Evolutionary conservation across 768 basidiomycete species (phyloP), one percentile per base, ranked within the genome.

Genomic region (Naganishia antarctica): DNA sequence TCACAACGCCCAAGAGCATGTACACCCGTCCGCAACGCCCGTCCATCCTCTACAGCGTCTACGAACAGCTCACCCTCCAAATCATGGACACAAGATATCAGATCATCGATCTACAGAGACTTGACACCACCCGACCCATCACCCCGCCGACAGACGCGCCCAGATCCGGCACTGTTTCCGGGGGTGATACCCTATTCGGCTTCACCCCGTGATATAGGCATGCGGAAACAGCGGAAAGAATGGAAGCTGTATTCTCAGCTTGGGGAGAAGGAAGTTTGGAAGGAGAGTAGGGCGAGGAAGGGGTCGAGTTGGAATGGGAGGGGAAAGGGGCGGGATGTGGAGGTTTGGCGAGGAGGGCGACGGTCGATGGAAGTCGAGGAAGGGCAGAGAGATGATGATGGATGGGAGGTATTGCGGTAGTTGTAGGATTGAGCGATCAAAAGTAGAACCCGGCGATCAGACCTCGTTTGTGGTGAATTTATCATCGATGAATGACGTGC

Each of bases 111-210:
- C 31, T 34, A 51, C 15, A 28, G 50, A 3, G 50, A 51, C 32
- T 21, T 51, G 15, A 51, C 31, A 1, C 50, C 50, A 2, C 15
- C 13, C 2, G 50, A 34, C 8, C 6, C 50, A 34, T n/a, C 31
- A 4, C 50, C 50, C 3, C 50, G 32, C 4, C 31, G 50, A 25
- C 21, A 31, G 34, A 51, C 50, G 25, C 50, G 50, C 4, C 50
- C 50, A 7, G 50, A 51, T 23, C 50, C 50, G 18, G 50, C 50
- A 31, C 32, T 51, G 29, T 51, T 51, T 13, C 50, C 50, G 16
- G 50, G 50, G n/a, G 50, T 51, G 31, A 51, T 51, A 8, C 50
- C 50, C 4, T 51, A 34, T 9, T 32, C 28, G 6, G 16, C 25
- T 6, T 51, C 50, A 18, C 50, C 50, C 15, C 50, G 50, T 11